phyloP scores from a whole-genome alignment of 2,329 filamentous ascomycete genomes.

The Epichloe typhina region DNA sequence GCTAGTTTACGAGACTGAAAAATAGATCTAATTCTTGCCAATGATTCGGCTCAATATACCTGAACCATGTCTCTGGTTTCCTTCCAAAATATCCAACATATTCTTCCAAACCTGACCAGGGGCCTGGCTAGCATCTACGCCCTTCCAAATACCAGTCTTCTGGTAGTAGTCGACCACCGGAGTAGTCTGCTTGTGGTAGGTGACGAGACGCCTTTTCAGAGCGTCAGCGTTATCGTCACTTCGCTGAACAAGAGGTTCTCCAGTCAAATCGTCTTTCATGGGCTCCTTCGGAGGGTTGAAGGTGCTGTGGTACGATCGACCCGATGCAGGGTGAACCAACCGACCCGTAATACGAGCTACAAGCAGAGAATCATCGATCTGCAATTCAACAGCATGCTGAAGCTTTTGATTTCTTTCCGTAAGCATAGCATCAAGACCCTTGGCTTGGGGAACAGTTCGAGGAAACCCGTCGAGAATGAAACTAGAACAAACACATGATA shows the following conservation, averaged over 20 bases:
- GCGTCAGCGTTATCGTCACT: slow-evolving; percentile 95
- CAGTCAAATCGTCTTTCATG: slow-evolving; percentile 95
- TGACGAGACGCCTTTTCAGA: slow-evolving; percentile 83
- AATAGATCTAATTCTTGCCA: slow-evolving; percentile 14
- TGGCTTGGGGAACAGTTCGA: slow-evolving; percentile 86
- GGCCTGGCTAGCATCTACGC: slow-evolving; percentile 90
- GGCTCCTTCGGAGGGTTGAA: slow-evolving; percentile 93
- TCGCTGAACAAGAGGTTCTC: slow-evolving; percentile 90
- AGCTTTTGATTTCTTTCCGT: slow-evolving; percentile 63
- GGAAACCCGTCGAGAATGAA: slow-evolving; percentile 99
- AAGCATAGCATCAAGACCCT: slow-evolving; percentile 92
- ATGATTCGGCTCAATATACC: slow-evolving; percentile 27
- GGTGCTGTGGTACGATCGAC: slow-evolving; percentile 93
- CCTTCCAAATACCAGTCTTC: slow-evolving; percentile 92
- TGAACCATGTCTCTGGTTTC: slow-evolving; percentile 25
- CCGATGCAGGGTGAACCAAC: slow-evolving; percentile 87
- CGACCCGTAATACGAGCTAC: slow-evolving; percentile 95
- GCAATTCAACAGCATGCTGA: slow-evolving; percentile 89
- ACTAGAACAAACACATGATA: slow-evolving; percentile 30
- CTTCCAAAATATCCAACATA: slow-evolving; percentile 70
- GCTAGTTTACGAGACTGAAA: not conserved
- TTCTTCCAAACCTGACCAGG: slow-evolving; percentile 93
- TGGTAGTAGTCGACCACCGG: slow-evolving; percentile 96
- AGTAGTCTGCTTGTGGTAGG: slow-evolving; percentile 87
- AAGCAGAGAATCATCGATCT: slow-evolving; percentile 89